A percentile compares a stretch with the other conserved stretches of the same genome.
These are phyloP conservation scores for Colletotrichum sidae DNA, from an alignment of 2,329 filamentous ascomycete genomes.

Conservation along the genomic window DNA sequence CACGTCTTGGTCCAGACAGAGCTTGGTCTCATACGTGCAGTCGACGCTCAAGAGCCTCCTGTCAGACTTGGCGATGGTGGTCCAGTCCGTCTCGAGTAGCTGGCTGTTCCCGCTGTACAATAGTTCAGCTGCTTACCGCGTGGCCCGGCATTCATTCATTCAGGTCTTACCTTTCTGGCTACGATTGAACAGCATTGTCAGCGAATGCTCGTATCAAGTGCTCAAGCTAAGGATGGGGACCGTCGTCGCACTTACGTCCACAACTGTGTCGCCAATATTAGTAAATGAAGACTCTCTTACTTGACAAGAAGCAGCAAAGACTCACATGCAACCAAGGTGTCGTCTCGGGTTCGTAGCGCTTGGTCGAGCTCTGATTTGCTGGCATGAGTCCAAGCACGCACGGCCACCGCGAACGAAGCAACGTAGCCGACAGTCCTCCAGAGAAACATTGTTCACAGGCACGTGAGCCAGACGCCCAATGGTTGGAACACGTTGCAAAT, in stretches of 20 bases:
- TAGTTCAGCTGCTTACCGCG: constrained; percentile 4
- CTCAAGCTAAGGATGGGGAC: neutral
- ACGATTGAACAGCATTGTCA: too few species aligned
- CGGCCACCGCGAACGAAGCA: neutral
- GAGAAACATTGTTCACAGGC: neutral
- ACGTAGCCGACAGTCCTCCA: neutral
- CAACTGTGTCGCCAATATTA: neutral
- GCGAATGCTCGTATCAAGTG: neutral
- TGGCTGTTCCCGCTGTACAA: constrained; percentile 33
- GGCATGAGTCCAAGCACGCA: constrained; percentile 15
- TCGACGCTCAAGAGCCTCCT: constrained; percentile 50
- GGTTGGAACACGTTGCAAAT: too few species aligned
- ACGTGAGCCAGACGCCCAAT: neutral
- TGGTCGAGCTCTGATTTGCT: constrained; percentile 19
- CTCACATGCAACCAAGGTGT: constrained; percentile 49
- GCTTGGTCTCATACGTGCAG: constrained; percentile 47
- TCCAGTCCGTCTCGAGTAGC: constrained; percentile 39
- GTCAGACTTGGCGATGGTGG: constrained; percentile 15
- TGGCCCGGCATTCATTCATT: too few species aligned
- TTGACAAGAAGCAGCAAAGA: neutral
- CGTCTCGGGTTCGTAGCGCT: constrained; percentile 35
- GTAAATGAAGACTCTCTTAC: neutral
- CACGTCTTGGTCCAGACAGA: constrained; percentile 56
- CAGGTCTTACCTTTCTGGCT: constrained; percentile 15
- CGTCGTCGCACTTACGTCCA: neutral